Conservation (phyloP, 495 filamentous ascomycete species). For the Penicillium antarcticum region DNA sequence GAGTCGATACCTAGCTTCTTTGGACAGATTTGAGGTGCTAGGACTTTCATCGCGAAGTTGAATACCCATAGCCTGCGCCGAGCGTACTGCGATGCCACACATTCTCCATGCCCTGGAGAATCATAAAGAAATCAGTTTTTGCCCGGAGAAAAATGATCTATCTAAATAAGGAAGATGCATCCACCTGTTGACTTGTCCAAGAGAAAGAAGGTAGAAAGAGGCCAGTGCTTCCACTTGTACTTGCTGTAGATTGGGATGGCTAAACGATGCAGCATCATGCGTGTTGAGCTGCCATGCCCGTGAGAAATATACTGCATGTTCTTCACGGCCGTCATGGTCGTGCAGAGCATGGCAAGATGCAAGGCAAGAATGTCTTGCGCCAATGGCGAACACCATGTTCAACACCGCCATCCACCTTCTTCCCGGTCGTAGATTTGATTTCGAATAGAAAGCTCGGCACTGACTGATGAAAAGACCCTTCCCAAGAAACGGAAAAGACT, state of each 20-base stretch:
- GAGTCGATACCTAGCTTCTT: conserved; percentile 26
- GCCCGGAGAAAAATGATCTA: too few species aligned
- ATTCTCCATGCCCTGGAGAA: conserved; percentile 52
- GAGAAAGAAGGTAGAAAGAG: not conserved
- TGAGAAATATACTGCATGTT: conserved; percentile 50
- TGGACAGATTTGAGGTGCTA: conserved; percentile 37
- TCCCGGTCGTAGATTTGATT: conserved; percentile 22
- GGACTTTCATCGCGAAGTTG: conserved; percentile 53
- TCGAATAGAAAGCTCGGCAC: conserved; percentile 29
- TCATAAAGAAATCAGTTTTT: not conserved
- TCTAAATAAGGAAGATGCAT: too few species aligned
- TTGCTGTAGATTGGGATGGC: too few species aligned
- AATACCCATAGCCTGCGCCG: conserved; percentile 52
- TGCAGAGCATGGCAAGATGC: too few species aligned
- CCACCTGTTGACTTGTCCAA: not conserved
- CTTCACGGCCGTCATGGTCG: conserved; percentile 20
- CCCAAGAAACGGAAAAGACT: conserved; percentile 53
- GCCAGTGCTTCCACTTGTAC: too few species aligned
- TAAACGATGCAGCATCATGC: not conserved
- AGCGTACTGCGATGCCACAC: conserved; percentile 51
- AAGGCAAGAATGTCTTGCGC: conserved; percentile 38
- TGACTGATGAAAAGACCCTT: conserved; percentile 34
- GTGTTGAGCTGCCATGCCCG: conserved; percentile 53
- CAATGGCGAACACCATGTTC: conserved; percentile 61
- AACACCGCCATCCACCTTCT: conserved; percentile 53